Conservation (phyloP, 2,329 filamentous ascomycete genomes). For the Polytolypa hystricis region DNA sequence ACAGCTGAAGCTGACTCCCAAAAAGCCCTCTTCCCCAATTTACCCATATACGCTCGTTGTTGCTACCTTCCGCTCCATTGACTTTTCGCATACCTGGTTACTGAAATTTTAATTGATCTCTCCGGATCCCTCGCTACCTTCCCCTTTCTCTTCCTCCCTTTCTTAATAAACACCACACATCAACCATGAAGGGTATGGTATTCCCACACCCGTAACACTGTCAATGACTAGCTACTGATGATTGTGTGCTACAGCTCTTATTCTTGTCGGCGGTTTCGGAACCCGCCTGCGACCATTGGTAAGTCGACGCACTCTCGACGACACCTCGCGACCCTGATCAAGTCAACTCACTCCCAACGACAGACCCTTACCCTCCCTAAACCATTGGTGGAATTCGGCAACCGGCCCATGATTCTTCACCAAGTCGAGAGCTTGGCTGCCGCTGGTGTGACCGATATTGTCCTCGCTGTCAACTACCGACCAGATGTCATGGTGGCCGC, state of each 20-base stretch:
- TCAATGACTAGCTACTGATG: constrained; percentile 12
- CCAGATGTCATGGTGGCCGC: constrained; percentile 96
- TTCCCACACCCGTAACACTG: constrained; percentile 8
- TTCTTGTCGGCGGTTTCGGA: constrained; percentile 98
- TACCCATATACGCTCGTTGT: no score
- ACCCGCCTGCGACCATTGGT: constrained; percentile 94
- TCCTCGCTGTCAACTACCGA: constrained; percentile 96
- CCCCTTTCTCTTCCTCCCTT: neutral
- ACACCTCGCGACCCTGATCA: no score
- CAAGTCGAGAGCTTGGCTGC: constrained; percentile 91
- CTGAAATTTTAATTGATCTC: no score
- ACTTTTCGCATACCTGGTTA: neutral
- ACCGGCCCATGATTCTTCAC: constrained; percentile 98
- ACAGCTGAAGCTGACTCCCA: no score
- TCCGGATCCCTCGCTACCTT: neutral
- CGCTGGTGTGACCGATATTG: constrained; percentile 92
- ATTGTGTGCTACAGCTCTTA: constrained; percentile 56
- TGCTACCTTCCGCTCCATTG: neutral
- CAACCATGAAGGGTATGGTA: constrained; percentile 36
- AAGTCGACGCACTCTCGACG: constrained; percentile 30
- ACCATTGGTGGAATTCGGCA: constrained; percentile 94
- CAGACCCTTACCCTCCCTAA: constrained; percentile 95
- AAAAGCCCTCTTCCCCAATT: no score
- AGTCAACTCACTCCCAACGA: constrained; percentile 1
- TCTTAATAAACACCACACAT: constrained; percentile 4